These are phyloP conservation scores for Tetrahymena thermophila DNA, from an alignment of 73 alveolate species.

Conservation along the genomic window DNA sequence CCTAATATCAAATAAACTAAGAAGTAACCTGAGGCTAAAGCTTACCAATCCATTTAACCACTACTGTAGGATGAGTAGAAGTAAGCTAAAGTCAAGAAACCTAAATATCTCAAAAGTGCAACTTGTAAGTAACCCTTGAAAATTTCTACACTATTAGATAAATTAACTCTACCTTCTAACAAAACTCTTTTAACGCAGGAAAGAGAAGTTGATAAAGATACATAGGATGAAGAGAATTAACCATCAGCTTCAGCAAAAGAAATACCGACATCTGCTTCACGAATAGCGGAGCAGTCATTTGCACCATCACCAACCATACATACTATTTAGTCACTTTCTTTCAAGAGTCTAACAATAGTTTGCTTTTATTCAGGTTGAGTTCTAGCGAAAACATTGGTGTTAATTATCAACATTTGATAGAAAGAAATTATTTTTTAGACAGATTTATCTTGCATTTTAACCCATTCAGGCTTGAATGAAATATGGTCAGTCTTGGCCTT, in stretches of 20 bases:
- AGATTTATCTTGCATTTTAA: background rate
- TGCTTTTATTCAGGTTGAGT: slow-evolving; percentile 88
- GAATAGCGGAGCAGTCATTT: slow-evolving; percentile 85
- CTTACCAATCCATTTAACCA: background rate
- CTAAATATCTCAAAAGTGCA: background rate
- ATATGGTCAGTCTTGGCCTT: background rate
- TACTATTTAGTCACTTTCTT: slow-evolving; percentile 52
- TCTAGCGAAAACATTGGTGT: slow-evolving; percentile 74
- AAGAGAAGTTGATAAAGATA: slow-evolving; percentile 2
- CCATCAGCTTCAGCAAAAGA: slow-evolving; percentile 44
- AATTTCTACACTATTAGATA: slow-evolving; percentile 18
- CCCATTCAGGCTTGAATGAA: slow-evolving; percentile 5
- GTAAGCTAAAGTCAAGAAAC: background rate
- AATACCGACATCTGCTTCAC: slow-evolving; percentile 65
- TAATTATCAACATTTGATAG: slow-evolving; percentile 29
- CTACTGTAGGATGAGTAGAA: background rate
- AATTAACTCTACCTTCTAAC: slow-evolving; percentile 22
- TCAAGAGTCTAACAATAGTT: slow-evolving; percentile 54
- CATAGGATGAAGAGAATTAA: slow-evolving; percentile 37
- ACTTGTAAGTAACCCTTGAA: slow-evolving; percentile 12
- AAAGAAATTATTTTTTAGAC: background rate
- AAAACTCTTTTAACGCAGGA: slow-evolving; percentile 23
- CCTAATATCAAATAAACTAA: background rate
- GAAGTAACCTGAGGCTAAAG: background rate
- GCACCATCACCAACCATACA: slow-evolving; percentile 94